Base-by-base conservation (phyloP, 2,329 filamentous ascomycete genomes). In the Zymoseptoria passerinii region DNA sequence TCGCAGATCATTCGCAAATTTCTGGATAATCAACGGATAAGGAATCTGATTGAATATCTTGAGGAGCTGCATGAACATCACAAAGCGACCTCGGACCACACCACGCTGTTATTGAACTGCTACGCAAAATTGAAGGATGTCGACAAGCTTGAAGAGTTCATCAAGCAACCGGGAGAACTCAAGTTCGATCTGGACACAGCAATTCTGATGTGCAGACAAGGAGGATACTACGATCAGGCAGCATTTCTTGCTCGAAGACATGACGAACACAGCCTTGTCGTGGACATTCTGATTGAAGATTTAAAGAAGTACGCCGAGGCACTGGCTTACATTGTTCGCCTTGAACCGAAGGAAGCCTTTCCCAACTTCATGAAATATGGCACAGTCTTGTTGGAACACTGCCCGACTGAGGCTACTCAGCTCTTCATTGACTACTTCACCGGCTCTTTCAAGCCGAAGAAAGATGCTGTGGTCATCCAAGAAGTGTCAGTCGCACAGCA, bases 61-160 rank as follows among this genome's bases (percentile, higher is more conserved):
- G 95, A 99, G 75, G 91, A 99, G 73, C 79, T 99, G 16, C 94
- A 99, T 69, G 91, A 97, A 62, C 90, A 95, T 67, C 86, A 92
- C 68, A 92, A 87, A 70, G 95, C 94, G 0, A 96, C 92, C 1
- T 87, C 91, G 1, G 94, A 99, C 65, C 94, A 99, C 67, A 99
- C 94, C 0, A 99, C 94, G 0, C 77, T 99, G 9, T 80, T 99
- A 0, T 77, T 99, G 50, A 99, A 99, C 71, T 99, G 94, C 74
- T 99, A 99, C 71, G 94, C 94, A 0, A 99, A 99, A 71, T 78
- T 97, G 16, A 99, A 99, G 73, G 94, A 99, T 71, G 92, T 96
- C 4, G 88, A 91, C 58, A 99, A 99, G 75, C 80, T 99, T 6
- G 92, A 99, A 70, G 88, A 88, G 23, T 99, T 99, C 66, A 99